Conservation (phyloP, 352 stramenopile genomes). For the Elongisporangium anandrum region DNA sequence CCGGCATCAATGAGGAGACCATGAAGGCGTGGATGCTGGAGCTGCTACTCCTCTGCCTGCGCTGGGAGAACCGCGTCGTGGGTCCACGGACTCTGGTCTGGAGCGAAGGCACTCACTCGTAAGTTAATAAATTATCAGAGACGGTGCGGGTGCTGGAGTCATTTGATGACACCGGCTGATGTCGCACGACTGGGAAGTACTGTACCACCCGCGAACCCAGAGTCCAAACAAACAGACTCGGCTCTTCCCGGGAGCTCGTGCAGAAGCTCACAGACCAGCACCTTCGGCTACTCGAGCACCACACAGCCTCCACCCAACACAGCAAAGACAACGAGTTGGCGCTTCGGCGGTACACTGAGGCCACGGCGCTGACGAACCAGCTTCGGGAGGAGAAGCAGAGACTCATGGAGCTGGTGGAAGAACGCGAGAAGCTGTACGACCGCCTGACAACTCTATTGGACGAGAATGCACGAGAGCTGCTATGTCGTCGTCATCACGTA, state of each 20-base stretch:
- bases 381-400: background rate
- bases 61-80: background rate
- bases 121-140: background rate
- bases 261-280: background rate
- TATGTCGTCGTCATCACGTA: background rate
- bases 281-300: background rate
- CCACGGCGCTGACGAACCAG: background rate
- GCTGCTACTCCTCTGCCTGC: background rate
- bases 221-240: background rate
- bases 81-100: background rate
- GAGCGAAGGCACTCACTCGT: background rate
- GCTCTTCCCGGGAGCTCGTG: background rate
- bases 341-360: background rate
- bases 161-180: no score
- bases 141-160: no score
- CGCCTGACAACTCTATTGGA: background rate
- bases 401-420: background rate
- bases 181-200: no score
- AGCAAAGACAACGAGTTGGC: no score
- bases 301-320: background rate
- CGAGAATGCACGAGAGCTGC: background rate
- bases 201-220: no score
- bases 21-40: background rate
- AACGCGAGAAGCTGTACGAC: background rate
- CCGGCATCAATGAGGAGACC: background rate